Evolutionary conservation across 768 basidiomycete genomes (phyloP).

Genomic region (Trametes cingulata): DNA sequence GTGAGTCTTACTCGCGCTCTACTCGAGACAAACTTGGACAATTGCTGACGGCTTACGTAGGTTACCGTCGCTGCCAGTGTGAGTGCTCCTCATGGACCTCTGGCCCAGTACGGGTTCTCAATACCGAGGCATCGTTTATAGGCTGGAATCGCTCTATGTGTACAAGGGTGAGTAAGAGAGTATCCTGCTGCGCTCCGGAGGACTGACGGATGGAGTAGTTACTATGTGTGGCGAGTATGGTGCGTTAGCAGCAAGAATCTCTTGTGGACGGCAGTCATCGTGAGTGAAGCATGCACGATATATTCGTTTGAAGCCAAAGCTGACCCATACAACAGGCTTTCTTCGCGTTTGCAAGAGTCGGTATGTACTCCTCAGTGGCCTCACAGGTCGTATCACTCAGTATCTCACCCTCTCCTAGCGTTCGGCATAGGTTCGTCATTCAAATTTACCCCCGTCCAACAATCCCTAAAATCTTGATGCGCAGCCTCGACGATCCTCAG

Average conservation of each 20-base stretch:
- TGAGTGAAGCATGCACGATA: neutral
- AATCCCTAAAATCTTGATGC: neutral
- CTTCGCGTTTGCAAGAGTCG: neutral
- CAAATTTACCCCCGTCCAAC: neutral
- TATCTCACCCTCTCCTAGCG: neutral
- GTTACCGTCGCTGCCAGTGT: slow-evolving; percentile 4
- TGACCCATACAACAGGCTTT: neutral
- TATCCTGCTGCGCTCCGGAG: too few species aligned
- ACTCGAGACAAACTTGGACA: neutral
- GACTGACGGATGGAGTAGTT: neutral
- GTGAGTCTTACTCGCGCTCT: slow-evolving; percentile 1
- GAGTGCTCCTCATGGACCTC: neutral
- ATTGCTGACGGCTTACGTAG: neutral
- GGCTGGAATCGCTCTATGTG: slow-evolving; percentile 5
- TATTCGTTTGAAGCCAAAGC: too few species aligned
- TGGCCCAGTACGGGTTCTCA: neutral
- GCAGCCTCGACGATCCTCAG: neutral
- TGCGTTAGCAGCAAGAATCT: slow-evolving; percentile 8
- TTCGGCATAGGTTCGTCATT: slow-evolving; percentile 12
- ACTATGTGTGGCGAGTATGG: slow-evolving; percentile 14
- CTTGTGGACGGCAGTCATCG: neutral
- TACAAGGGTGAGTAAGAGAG: slow-evolving; percentile 2
- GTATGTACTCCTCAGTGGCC: neutral
- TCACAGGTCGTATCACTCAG: neutral
- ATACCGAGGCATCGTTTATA: neutral